Evolutionary conservation across 202 grass and related monocot genomes (phyloP).

Genomic region (Hordeum pubiflorum): DNA sequence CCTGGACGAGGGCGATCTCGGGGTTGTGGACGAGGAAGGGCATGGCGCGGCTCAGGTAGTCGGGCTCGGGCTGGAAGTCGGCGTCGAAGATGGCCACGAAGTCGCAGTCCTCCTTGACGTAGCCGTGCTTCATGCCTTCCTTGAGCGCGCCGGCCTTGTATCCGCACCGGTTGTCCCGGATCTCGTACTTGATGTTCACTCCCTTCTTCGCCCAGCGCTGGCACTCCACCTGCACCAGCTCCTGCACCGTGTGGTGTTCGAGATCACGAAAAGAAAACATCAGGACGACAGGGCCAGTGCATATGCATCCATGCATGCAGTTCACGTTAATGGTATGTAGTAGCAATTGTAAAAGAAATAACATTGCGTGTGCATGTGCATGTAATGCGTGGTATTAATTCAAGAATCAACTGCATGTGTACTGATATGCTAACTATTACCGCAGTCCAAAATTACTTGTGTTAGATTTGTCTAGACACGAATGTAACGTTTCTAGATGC

Average conservation of each 20-base stretch:
- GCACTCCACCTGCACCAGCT: conserved; percentile 54
- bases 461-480: too few species aligned
- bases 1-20: conserved; percentile 67
- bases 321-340: neutral
- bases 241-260: conserved; percentile 22
- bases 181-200: conserved; percentile 77
- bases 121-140: conserved; percentile 79
- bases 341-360: too few species aligned
- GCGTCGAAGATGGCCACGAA: conserved; percentile 79
- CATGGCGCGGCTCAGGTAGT: conserved; percentile 55
- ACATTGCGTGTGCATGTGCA: too few species aligned
- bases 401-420: too few species aligned
- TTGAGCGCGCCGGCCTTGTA: conserved; percentile 87
- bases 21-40: conserved; percentile 87
- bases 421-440: too few species aligned
- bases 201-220: conserved; percentile 70
- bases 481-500: too few species aligned
- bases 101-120: conserved; percentile 57
- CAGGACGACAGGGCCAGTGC: neutral
- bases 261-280: neutral
- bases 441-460: too few species aligned
- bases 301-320: neutral
- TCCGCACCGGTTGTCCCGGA: conserved; percentile 53
- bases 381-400: too few species aligned
- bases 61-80: conserved; percentile 79